phyloP scores from a whole-genome alignment of 1,139 yeast genomes.

The Suhomyces bokatorum region DNA sequence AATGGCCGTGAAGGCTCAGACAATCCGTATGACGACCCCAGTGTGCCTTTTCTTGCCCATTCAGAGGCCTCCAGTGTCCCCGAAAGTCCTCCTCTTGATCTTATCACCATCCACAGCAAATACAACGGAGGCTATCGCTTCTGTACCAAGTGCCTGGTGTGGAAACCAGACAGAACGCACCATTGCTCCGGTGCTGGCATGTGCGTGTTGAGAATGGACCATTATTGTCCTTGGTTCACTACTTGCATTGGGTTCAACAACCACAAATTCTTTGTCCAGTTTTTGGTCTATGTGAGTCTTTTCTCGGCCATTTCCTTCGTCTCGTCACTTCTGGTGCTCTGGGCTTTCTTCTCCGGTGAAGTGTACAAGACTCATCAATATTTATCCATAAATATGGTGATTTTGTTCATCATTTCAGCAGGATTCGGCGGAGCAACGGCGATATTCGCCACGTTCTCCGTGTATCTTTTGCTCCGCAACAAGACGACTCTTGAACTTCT shows the following conservation, averaged over 20 bases:
- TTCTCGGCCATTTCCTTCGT: conserved; percentile 45
- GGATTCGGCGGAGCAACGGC: conserved; percentile 66
- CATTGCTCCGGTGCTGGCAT: conserved; percentile 75
- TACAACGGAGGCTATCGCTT: conserved; percentile 42
- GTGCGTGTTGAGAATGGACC: conserved; percentile 82
- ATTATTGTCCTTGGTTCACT: conserved; percentile 97
- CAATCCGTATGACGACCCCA: conserved; percentile 5
- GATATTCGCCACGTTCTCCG: conserved; percentile 58
- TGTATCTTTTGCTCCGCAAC: conserved; percentile 62
- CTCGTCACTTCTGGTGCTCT: conserved; percentile 44
- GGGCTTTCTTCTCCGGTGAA: conserved; percentile 50
- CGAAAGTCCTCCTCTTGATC: conserved; percentile 34
- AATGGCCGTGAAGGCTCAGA: neutral
- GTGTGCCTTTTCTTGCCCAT: conserved; percentile 5
- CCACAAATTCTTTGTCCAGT: conserved; percentile 78
- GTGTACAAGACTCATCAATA: conserved; percentile 35
- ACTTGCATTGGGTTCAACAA: conserved; percentile 82
- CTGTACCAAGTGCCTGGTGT: conserved; percentile 72
- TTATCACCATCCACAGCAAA: conserved; percentile 31
- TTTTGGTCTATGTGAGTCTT: conserved; percentile 56
- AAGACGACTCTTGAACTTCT: conserved; percentile 82
- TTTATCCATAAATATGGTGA: conserved; percentile 60
- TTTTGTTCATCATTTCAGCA: conserved; percentile 57
- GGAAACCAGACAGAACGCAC: conserved; percentile 95
- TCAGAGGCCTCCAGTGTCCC: conserved; percentile 12